Percentiles rank a stretch among this genome's conserved stretches.
Conservation (phyloP, 2,329 filamentous ascomycete genomes). For the Penicillium sp. region DNA sequence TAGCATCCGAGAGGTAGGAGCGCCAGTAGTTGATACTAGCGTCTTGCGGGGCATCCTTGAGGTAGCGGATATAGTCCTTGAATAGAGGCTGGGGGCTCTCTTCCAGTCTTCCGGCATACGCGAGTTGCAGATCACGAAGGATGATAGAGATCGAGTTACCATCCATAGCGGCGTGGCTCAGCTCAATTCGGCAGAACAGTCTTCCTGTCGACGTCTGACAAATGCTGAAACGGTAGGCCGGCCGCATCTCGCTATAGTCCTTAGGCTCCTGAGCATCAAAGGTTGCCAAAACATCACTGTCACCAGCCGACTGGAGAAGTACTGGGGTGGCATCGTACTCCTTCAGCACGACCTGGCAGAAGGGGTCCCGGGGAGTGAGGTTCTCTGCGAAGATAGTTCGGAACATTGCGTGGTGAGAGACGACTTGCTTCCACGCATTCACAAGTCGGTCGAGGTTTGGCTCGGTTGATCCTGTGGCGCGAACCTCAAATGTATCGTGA, state of each 20-base stretch:
- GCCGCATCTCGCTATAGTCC: constrained; percentile 25
- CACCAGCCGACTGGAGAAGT: constrained; percentile 28
- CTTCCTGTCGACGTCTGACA: constrained; percentile 38
- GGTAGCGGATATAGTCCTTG: constrained; percentile 34
- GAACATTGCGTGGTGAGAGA: constrained; percentile 33
- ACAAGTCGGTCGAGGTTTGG: constrained; percentile 27
- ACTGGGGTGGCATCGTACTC: constrained; percentile 25
- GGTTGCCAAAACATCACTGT: constrained; percentile 27
- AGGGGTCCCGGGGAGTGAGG: constrained; percentile 30
- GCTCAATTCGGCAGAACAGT: constrained; percentile 47
- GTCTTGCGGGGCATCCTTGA: constrained; percentile 24
- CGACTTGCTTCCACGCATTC: constrained; percentile 31
- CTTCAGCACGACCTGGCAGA: constrained; percentile 35
- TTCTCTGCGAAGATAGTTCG: constrained; percentile 38
- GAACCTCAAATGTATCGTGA: constrained; percentile 37
- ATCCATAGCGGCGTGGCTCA: constrained; percentile 52
- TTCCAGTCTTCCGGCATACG: constrained; percentile 45
- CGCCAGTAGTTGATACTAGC: constrained; percentile 37
- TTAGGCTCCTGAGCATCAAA: constrained; percentile 29
- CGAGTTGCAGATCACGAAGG: constrained; percentile 43
- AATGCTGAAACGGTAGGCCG: constrained; percentile 47
- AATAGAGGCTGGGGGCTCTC: constrained; percentile 34
- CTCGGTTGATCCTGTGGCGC: constrained; percentile 6
- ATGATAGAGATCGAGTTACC: constrained; percentile 50
- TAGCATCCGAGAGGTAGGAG: constrained; percentile 32